These are phyloP conservation scores for Caryopteris hybrid DNA, from an alignment of 305 asterid species.

Conservation along the genomic window DNA sequence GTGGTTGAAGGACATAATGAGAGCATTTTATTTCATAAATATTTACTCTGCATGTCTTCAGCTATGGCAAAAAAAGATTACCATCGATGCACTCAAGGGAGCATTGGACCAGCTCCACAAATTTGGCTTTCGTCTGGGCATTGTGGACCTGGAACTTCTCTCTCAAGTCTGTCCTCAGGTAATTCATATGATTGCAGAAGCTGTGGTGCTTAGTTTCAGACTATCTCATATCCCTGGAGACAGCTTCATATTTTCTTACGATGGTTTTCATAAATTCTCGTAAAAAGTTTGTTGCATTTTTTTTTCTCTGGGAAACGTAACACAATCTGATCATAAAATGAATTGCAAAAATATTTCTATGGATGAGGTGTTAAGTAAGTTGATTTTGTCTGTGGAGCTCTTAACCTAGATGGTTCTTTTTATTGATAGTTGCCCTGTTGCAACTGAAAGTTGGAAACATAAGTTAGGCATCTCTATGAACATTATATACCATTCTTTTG, in stretches of 20 bases:
- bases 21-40: constrained; percentile 54
- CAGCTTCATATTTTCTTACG: neutral
- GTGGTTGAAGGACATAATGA: constrained; percentile 68
- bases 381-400: too few relatives aligned
- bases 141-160: constrained; percentile 57
- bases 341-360: neutral
- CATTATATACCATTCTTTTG: neutral
- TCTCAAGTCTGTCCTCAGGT: constrained; percentile 79
- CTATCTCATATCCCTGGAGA: neutral
- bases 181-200: constrained; percentile 18
- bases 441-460: neutral
- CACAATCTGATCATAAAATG: neutral
- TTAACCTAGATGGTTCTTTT: neutral
- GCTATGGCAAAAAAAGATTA: constrained; percentile 39
- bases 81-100: constrained; percentile 31
- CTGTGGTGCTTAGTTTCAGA: constrained; percentile 8
- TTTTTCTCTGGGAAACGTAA: neutral
- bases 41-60: constrained; percentile 63
- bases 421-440: neutral
- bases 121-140: constrained; percentile 43
- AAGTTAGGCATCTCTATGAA: neutral
- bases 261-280: neutral
- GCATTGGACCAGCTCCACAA: constrained; percentile 46
- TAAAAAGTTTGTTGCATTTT: neutral
- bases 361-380: neutral